Evolutionary conservation across 2,329 filamentous ascomycete species (phyloP).

Genomic region (Pseudocercospora fuligena): DNA sequence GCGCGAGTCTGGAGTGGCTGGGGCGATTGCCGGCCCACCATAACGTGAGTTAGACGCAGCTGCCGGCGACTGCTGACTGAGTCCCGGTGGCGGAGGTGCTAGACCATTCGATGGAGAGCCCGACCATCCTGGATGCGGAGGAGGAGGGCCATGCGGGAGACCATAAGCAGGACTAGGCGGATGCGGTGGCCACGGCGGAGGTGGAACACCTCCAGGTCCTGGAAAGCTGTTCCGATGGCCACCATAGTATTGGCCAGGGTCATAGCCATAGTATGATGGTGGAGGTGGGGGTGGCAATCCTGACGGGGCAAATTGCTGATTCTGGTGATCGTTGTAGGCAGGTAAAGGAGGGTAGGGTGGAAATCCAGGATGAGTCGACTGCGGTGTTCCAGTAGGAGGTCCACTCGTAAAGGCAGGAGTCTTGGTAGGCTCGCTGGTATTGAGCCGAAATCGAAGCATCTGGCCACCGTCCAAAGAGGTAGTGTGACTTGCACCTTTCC

Average conservation of each 20-base stretch:
- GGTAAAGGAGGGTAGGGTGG: constrained; percentile 19
- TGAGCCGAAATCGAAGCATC: constrained; percentile 23
- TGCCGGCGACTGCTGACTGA: constrained; percentile 13
- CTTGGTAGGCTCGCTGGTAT: constrained; percentile 18
- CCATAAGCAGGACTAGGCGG: constrained; percentile 20
- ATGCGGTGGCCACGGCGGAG: constrained; percentile 9
- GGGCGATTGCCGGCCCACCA: constrained; percentile 36
- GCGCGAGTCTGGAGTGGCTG: constrained; percentile 30
- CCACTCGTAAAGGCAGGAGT: constrained; percentile 14
- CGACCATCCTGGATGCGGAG: constrained; percentile 13
- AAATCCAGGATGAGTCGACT: constrained; percentile 10
- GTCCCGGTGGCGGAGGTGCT: not conserved
- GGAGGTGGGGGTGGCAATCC: constrained; percentile 20
- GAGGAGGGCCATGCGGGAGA: constrained; percentile 16
- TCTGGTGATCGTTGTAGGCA: constrained; percentile 21
- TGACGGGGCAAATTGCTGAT: constrained; percentile 10
- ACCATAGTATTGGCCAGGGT: constrained; percentile 13
- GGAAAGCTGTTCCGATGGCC: constrained; percentile 26
- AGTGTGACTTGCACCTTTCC: constrained; percentile 8
- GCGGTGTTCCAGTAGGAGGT: constrained; percentile 17
- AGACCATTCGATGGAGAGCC: constrained; percentile 15
- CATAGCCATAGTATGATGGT: constrained; percentile 16
- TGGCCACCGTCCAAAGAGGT: constrained; percentile 15
- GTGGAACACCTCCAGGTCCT: constrained; percentile 7
- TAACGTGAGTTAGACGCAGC: constrained; percentile 21